These are phyloP conservation scores for Hypsizygus marmoreus DNA, from an alignment of 768 basidiomycete genomes.

Conservation along the genomic window DNA sequence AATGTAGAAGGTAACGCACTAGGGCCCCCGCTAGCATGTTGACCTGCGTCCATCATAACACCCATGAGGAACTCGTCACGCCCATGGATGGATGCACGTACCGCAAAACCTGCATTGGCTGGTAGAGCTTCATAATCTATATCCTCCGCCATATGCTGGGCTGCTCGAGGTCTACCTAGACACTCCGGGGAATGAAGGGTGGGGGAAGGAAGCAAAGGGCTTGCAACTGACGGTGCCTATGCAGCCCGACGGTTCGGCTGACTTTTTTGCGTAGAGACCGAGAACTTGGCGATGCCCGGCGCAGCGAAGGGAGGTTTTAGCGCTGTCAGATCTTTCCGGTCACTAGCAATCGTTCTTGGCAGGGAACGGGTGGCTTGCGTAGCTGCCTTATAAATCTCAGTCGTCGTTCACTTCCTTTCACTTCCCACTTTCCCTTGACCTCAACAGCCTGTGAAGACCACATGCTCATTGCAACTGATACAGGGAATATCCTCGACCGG, in stretches of 20 bases:
- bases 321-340: too few relatives aligned
- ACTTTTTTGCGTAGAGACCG: slow-evolving; percentile 8
- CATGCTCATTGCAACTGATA: too few relatives aligned
- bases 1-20: slow-evolving; percentile 54
- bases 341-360: too few relatives aligned
- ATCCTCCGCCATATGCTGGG: slow-evolving; percentile 39
- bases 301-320: too few relatives aligned
- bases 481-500: not conserved
- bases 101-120: slow-evolving; percentile 77
- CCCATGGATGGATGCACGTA: slow-evolving; percentile 38
- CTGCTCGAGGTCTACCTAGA: slow-evolving; percentile 10
- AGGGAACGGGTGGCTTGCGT: too few relatives aligned
- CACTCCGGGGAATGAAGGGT: slow-evolving; percentile 6
- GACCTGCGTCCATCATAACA: slow-evolving; percentile 50
- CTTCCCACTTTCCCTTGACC: not conserved
- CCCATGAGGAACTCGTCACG: slow-evolving; percentile 10
- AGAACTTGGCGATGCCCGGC: too few relatives aligned
- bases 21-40: slow-evolving; percentile 98
- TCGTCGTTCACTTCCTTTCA: too few relatives aligned
- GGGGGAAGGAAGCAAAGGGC: slow-evolving; percentile 3
- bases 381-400: too few relatives aligned
- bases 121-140: slow-evolving; percentile 57
- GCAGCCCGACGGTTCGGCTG: slow-evolving; percentile 4
- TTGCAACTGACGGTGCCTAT: slow-evolving; percentile 2
- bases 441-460: not conserved